A percentile compares a stretch with the other conserved stretches of the same genome.
phyloP scores from a whole-genome alignment of 306 rosid species.

The Medicago lupulina region DNA sequence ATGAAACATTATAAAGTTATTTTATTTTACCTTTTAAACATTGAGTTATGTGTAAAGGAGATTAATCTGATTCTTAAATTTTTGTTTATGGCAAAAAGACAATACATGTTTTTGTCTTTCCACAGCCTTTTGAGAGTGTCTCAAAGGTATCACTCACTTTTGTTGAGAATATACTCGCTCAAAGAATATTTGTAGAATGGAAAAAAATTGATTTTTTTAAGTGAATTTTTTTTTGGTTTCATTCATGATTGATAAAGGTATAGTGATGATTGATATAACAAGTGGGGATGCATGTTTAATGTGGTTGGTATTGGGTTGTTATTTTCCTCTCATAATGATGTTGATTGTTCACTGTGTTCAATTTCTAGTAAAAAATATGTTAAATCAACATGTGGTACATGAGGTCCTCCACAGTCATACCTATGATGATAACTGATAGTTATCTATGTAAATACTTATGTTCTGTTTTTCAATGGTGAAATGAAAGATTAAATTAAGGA shows the following conservation, averaged over 20 bases:
- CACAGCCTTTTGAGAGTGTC: not conserved
- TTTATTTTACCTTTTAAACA: not conserved
- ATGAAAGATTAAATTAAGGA: too few relatives aligned
- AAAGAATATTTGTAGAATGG: not conserved
- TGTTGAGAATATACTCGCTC: not conserved
- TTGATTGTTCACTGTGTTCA: not conserved
- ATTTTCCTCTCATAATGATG: constrained; percentile 31
- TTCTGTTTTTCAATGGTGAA: too few relatives aligned
- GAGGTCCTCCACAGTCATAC: too few relatives aligned
- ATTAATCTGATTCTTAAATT: constrained; percentile 4
- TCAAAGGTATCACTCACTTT: not conserved
- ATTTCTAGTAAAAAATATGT: too few relatives aligned
- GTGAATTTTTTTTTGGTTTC: not conserved
- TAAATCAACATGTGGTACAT: too few relatives aligned
- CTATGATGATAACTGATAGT: not conserved
- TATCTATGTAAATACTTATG: not conserved
- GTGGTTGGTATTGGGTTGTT: constrained; percentile 34
- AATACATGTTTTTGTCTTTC: not conserved
- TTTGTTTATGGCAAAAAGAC: not conserved
- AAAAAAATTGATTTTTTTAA: not conserved
- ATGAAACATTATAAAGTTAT: not conserved
- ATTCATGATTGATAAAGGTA: not conserved
- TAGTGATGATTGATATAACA: constrained; percentile 17
- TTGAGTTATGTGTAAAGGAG: not conserved
- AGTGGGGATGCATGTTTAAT: constrained; percentile 26